Evolutionary conservation across 805 yeast species (phyloP), one percentile per base, ranked within the genome.

Genomic region (Jamesozyma hellenica): DNA sequence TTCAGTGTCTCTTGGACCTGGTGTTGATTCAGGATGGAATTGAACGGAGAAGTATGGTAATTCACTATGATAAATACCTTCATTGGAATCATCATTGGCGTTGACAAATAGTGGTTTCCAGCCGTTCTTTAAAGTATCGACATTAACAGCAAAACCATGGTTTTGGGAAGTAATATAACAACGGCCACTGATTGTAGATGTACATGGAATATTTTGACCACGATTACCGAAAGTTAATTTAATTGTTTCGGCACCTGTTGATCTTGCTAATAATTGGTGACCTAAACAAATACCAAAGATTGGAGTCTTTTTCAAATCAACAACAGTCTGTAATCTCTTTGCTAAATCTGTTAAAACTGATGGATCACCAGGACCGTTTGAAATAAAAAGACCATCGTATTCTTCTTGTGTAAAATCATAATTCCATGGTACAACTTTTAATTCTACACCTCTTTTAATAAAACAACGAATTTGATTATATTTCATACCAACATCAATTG

Each of bases 351-450:
- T 63, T 77, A 92, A 72, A 42, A 83, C 85, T 33, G 92, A 75
- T 42, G 99, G 99, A 67, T 92, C 97, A 75, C 99, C 99, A 23
- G 99, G 99, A 70, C 99, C 99, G 65, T 92, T 92, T 41, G 96
- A 88, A 49, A 90, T 70, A 65, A 92, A 92, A 54, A 92, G 72
- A 70, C 98, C 99, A 63, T 92, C 98, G 60, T 82, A 92, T 46
- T 77, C 72, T 64, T 86, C 95, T 37, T 65, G 55, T 46, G 82
- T 68, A 62, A 82, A 80, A 64, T 87, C 95, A 59, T 87, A 79
- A 61, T 92, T 80, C 88, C 90, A 90, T 45, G 98, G 97, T 35
- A 92, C 96, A 41, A 92, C 96, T 59, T 78, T 75, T 51, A 92
- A 71, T 67, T 94, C 96, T 38, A 92, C 96, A 62, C 99, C 98